These are phyloP conservation scores for Leptomonas seymouri DNA, from an alignment of 208 protist species.

Conservation along the genomic window DNA sequence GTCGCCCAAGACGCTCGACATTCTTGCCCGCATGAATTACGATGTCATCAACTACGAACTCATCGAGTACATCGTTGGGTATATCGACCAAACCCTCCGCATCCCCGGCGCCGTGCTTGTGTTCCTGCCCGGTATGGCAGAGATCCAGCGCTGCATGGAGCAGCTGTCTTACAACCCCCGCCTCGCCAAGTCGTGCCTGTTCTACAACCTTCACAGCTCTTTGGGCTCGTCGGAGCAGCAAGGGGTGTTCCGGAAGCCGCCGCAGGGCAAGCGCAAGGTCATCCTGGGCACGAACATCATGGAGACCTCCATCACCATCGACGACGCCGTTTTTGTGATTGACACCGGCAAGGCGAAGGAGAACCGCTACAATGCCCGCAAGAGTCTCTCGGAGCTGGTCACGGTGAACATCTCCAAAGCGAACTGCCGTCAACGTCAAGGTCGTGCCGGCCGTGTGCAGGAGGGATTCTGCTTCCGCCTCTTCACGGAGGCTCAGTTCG, in stretches of 20 bases:
- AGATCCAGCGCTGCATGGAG: constrained; percentile 92
- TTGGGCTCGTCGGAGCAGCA: constrained; percentile 93
- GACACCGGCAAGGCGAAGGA: constrained; percentile 97
- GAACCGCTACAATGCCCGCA: constrained; percentile 90
- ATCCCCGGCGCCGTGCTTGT: constrained; percentile 92
- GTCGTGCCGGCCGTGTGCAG: constrained; percentile 96
- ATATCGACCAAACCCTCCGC: constrained; percentile 77
- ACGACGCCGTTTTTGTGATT: constrained; percentile 97
- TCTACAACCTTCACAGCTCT: constrained; percentile 95
- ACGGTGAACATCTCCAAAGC: constrained; percentile 95
- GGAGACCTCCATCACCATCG: constrained; percentile 98
- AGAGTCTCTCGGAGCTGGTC: constrained; percentile 83
- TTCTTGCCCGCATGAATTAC: constrained; percentile 82
- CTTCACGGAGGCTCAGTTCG: constrained; percentile 90
- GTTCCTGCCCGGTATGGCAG: constrained; percentile 96
- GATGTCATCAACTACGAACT: constrained; percentile 96
- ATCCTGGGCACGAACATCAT: constrained; percentile 98
- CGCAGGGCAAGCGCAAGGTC: constrained; percentile 92
- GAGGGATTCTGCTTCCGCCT: constrained; percentile 95
- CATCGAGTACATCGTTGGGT: constrained; percentile 87
- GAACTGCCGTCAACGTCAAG: constrained; percentile 94
- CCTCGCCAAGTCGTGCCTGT: constrained; percentile 53
- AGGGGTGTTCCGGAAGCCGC: constrained; percentile 90
- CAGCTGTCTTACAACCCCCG: constrained; percentile 70
- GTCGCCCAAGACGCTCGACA: constrained; percentile 64